A percentile compares a stretch with the other conserved stretches of the same genome.
Evolutionary conservation across 225 moss, liverwort and hornwort genomes (phyloP).

Genomic region (Marchantia paleacea): DNA sequence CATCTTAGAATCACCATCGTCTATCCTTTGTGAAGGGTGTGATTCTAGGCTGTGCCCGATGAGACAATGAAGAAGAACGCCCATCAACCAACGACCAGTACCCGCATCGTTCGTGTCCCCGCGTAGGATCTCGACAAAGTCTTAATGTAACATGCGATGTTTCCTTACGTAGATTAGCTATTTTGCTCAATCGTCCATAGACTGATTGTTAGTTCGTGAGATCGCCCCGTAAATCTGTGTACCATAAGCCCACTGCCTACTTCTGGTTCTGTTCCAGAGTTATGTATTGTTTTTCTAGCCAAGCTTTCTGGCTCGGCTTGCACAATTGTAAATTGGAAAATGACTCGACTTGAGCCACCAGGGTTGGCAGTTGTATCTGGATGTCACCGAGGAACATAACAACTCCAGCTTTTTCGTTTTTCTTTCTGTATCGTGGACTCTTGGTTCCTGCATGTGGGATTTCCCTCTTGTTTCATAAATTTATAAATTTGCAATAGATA

Average conservation of each 20-base stretch:
- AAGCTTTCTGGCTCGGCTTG: conserved; percentile 33
- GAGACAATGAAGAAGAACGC: not conserved
- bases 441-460: too few relatives aligned
- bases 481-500: too few relatives aligned
- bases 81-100: not conserved
- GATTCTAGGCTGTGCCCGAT: not conserved
- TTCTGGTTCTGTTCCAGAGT: conserved; percentile 17
- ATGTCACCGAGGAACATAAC: not conserved
- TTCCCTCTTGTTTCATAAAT: too few relatives aligned
- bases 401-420: not conserved
- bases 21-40: not conserved
- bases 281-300: conserved; percentile 49
- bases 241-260: conserved; percentile 28
- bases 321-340: conserved; percentile 42
- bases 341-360: conserved; percentile 18
- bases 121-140: not conserved
- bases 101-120: conserved; percentile 4
- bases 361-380: conserved; percentile 12
- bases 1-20: conserved; percentile 2
- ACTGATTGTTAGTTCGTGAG: not conserved
- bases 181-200: not conserved
- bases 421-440: too few relatives aligned
- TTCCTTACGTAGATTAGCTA: not conserved
- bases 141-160: not conserved
- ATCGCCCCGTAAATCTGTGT: conserved; percentile 16